Conservation (phyloP, 768 basidiomycete genomes). For the Amanita phalloides region DNA sequence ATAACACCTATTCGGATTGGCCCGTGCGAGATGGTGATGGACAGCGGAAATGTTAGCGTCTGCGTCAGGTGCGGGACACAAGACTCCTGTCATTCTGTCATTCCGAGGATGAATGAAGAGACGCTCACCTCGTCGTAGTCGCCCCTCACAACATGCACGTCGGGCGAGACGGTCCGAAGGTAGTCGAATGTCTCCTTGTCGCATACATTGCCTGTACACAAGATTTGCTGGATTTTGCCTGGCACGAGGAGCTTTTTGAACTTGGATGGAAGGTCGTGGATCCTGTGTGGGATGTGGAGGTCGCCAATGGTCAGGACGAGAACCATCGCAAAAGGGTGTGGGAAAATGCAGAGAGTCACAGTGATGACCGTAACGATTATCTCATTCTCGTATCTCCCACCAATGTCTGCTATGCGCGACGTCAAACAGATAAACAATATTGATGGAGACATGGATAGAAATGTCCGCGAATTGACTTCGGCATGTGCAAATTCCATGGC, state of each 20-base stretch:
- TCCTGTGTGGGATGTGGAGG: slow-evolving; percentile 88
- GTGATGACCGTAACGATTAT: too few relatives aligned
- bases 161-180: slow-evolving; percentile 85
- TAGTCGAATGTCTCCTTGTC: slow-evolving; percentile 98
- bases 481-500: too few relatives aligned
- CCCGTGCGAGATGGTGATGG: slow-evolving; percentile 67
- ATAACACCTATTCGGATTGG: slow-evolving; percentile 89
- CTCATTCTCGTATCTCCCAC: too few relatives aligned
- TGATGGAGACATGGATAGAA: too few relatives aligned
- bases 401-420: too few relatives aligned
- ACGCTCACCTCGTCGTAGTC: slow-evolving; percentile 84
- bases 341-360: too few relatives aligned
- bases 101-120: not conserved
- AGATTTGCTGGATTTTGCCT: slow-evolving; percentile 96
- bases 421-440: too few relatives aligned
- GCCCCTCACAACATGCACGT: slow-evolving; percentile 85
- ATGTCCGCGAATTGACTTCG: too few relatives aligned
- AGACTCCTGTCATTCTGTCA: not conserved
- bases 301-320: slow-evolving; percentile 96
- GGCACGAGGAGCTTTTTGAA: slow-evolving; percentile 95
- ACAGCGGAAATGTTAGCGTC: slow-evolving; percentile 68
- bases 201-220: slow-evolving; percentile 96
- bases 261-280: slow-evolving; percentile 86
- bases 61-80: slow-evolving; percentile 11
- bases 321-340: slow-evolving; percentile 39